Evolutionary conservation across 2,329 filamentous ascomycete species (phyloP), one percentile per base, ranked within the genome.

Genomic region (Sclerotinia glacialis): DNA sequence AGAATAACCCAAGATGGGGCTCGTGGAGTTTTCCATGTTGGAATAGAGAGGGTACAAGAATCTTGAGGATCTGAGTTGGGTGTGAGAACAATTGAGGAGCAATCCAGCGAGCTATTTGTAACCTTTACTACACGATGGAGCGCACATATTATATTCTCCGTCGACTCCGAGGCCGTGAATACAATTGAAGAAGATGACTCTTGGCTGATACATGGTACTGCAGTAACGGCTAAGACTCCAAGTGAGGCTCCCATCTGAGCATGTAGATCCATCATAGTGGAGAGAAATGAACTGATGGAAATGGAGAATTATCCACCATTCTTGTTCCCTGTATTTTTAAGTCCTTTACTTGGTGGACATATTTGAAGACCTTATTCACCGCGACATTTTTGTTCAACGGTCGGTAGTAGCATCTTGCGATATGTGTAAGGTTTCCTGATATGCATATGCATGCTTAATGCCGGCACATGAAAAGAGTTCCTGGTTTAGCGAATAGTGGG

Each of bases 1-100:
- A 28, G 63, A 50, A 34, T 50, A 8, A 12, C 31, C 46, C 23
- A 60, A 42, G 18, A 31, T 26, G 34, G 23, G 40, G 21, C 31
- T n/a, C 12, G 42, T 60, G 14, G 21, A 42, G 23, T 50, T 18
- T 40, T 37, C 63, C 63, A 65, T 65, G 8, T 14, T 21, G 28
- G n/a, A 40, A 23, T 7, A 12, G 21, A 23, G 23, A 31, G 23
- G 3, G 11, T 14, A 40, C 21, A 14, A 37, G 16, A 47, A 37
- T 8, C 12, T 21, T 2, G 42, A 16, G 11, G 5, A 23, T 37
- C 14, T 14, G 21, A 21, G 5, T 26, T 21, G 34, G 21, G 8
- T 28, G 60, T 16, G 14, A 31, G 18, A 42, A 11, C 16, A 16
- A 54, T 9, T n/a, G 16, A 40, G 1, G 49, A 40, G 26, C 7